Base-by-base conservation (phyloP, 371 early-diverging fungal species). In the Umbelopsis sp. region DNA sequence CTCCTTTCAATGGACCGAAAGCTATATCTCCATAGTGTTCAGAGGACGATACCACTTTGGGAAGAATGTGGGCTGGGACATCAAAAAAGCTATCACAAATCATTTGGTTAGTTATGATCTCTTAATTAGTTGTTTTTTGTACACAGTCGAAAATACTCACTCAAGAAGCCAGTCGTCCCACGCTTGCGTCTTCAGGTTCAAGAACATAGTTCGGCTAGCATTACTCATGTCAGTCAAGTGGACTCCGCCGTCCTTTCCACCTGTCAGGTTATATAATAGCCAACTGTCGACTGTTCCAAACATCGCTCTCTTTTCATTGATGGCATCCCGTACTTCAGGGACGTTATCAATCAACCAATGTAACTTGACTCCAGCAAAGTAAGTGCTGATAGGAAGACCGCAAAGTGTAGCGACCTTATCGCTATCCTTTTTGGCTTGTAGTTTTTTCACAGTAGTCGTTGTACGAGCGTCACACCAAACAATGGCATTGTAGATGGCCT, bases 381-480 rank as follows among this genome's bases (percentile, higher is more conserved):
- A 96, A 4, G 97, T 95, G 16, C 94, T 86, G 41, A 96, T 74
- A 9, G 94, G 95, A n/a, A 96, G 83, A 20, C 96, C 97, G 75
- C 92, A 92, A 37, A 82, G 81, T 12, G 81, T 70, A 70, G 70
- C 73, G 50, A 85, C 72, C 25, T 77, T 72, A n/a, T 82, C 73
- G 24, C 74, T 77, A 4, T 80, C 80, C 37, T 81, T 69, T 11
- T 80, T 74, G 53, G 76, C 79, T 50, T 79, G 80, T 22, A 94
- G 78, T 25, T 69, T 32, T 44, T 82, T 79, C 22, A 96, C 96
- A 8, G 91, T 74, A 14, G 83, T 82, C 63, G 86, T 80, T 14
- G 96, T 96, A 65, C 97, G 84, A 37, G 89, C 85, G 74, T 96
- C 97, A 68, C 88, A 89, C 97, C 97, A 96, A 44, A 96, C 94